Conservation (phyloP, 106 monocot genomes). For the Dioscorea alata region DNA sequence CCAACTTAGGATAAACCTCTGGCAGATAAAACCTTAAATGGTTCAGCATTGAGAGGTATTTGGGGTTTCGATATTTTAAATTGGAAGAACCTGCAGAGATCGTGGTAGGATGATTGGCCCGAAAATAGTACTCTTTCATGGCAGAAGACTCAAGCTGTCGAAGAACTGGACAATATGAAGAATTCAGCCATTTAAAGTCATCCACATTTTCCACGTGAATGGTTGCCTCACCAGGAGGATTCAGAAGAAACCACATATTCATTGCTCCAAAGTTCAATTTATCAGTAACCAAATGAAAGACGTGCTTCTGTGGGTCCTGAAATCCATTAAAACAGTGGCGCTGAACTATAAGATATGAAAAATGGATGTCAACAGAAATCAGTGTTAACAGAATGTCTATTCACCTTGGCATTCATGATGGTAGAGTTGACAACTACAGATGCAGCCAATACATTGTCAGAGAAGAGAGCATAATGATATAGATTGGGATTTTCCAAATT, state of each 20-base stretch:
- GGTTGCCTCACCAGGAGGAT: conserved; percentile 70
- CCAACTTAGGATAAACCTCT: conserved; percentile 42
- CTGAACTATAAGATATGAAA: background rate
- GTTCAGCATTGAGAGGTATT: conserved; percentile 51
- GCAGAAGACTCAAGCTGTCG: conserved; percentile 72
- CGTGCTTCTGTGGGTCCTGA: conserved; percentile 81
- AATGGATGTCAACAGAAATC: background rate
- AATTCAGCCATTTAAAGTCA: conserved; percentile 78
- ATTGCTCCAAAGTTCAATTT: conserved; percentile 85
- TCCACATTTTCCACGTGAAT: conserved; percentile 81
- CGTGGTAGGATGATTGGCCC: conserved; percentile 56
- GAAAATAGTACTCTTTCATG: conserved; percentile 79
- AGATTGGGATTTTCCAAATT: conserved; percentile 60
- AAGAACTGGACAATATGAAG: conserved; percentile 69
- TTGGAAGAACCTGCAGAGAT: conserved; percentile 63
- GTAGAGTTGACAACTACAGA: conserved; percentile 84
- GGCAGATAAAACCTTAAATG: conserved; percentile 52
- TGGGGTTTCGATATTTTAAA: conserved; percentile 47
- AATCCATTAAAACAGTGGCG: conserved; percentile 7
- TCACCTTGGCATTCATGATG: conserved; percentile 76
- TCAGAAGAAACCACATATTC: conserved; percentile 83
- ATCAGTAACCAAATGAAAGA: conserved; percentile 78
- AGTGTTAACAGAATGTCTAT: background rate
- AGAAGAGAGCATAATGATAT: conserved; percentile 79
- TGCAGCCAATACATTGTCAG: conserved; percentile 80